Evolutionary conservation across 768 basidiomycete genomes (phyloP).

Genomic region (Mycena galericulata): DNA sequence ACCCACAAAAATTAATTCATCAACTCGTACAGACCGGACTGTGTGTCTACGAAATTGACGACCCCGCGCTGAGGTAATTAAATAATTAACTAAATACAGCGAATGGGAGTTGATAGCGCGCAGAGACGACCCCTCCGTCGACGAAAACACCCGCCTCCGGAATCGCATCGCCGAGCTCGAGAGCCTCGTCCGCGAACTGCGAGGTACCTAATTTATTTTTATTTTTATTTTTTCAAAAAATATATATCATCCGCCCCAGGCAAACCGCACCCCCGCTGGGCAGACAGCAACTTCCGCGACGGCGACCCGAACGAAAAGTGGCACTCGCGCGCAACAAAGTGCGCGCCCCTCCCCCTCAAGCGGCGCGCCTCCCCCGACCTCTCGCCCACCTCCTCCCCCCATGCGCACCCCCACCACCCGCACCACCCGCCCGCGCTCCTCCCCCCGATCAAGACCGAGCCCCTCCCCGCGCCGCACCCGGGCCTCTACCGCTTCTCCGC

Average conservation of each 20-base stretch:
- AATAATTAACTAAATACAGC: no score
- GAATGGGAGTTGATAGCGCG: neutral
- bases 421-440: constrained; percentile 37
- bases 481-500: constrained; percentile 79
- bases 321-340: constrained; percentile 87
- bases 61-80: constrained; percentile 79
- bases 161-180: constrained; percentile 94
- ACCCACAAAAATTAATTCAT: neutral
- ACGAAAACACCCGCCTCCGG: constrained; percentile 87
- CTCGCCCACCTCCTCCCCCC: constrained; percentile 41
- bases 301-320: constrained; percentile 87
- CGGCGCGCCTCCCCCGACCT: constrained; percentile 51
- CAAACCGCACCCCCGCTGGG: constrained; percentile 91
- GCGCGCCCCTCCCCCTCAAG: constrained; percentile 55
- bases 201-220: constrained; percentile 59
- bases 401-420: constrained; percentile 47
- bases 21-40: constrained; percentile 77
- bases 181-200: constrained; percentile 88
- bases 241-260: constrained; percentile 54
- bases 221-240: neutral
- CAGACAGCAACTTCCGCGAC: constrained; percentile 81
- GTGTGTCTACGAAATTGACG: constrained; percentile 95
- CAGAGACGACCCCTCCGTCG: constrained; percentile 89
- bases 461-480: constrained; percentile 59
- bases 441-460: constrained; percentile 75